Base-by-base conservation (phyloP, 495 filamentous ascomycete species). In the Penicillium ochrochloron region DNA sequence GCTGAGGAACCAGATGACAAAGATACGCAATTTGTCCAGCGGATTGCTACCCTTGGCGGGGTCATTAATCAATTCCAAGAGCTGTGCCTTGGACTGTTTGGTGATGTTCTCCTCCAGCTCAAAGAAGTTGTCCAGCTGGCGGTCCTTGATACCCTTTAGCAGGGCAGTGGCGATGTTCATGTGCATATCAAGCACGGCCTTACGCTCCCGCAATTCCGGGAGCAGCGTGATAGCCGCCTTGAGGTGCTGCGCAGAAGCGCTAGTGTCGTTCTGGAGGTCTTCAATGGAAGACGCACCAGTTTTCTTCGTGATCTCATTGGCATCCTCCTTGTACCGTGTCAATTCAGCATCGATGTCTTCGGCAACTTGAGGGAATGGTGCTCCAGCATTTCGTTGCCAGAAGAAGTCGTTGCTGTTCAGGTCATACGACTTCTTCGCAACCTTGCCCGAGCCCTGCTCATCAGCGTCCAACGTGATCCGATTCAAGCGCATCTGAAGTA, bases 1-100 rank as follows among this genome's bases (percentile, higher is more conserved):
- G 75, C 93, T 97, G 37, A 99, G 83, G 80, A 91, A 96, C 95
- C 95, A 99, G 72, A 98, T 97, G 59, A 99, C 89, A 76, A 98
- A 99, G 34, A 97, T 75, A 21, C 95, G 84, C 8, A 98, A 85
- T 75, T 98, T 98, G 68, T 99, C 95, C 15, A 87, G 77, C 5
- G 96, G 86, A 57, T 96, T 86, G 34, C 87, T 92, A 57, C 93
- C 93, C 78, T 96, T 97, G 51, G 87, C 84, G 7, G 80, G 73
- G 63, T 93, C 91, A 62, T 87, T 93, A 69, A 99, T 89, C 31
- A 96, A 78, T 66, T 98, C 95, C 17, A 97, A 75, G 35, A 99
- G 89, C 72, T 97, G 94, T 1, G 87, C 78, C 77, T 97, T 97
- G 57, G 89, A 91, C 76, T 97, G 92, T 76, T 96, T 97, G 72